Evolutionary conservation across 1,284 basidiomycete species (phyloP), one percentile per base, ranked within the genome.

Genomic region (Ceratobasidium sp.): DNA sequence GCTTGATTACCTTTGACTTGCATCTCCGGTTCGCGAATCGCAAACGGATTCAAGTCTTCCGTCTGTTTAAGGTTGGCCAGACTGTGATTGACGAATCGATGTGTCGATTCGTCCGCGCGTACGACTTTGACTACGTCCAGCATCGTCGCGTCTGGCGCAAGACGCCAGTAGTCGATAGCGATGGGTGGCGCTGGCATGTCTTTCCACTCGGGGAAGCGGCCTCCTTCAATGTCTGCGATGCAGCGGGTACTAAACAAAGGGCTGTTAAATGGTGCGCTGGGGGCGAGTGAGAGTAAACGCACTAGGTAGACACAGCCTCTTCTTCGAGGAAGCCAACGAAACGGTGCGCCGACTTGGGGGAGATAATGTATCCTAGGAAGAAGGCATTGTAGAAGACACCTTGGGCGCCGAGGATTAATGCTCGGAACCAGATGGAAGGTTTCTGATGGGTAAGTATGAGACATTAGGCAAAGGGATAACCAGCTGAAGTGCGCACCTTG

Each of bases 321-420:
- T 98, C 96, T 79, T 98, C 97, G 9, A 99, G 85, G 78, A 94
- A 85, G n/a, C 88, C 97, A 55, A 98, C 96, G 80, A 98, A 98
- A 38, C 97, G 92, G 82, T 98, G 97, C 75, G 93, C 95, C 0
- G 89, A 87, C 71, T 85, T 85, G 0, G 97, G 97, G 0, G 93
- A 92, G 73, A 80, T n/a, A 57, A 71, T 35, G 57, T 76, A 80
- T 75, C 66, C 87, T 75, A 80, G 91, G 73, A 96, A 97, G 84
- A 97, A 96, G 9, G 91, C 79, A 81, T 97, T 96, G 82, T 93
- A 96, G 82, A 95, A 95, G 43, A 96, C 90, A 54, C 84, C 85
- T 78, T 99, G 97, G 1, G 95, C 94, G 41, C 88, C 93, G 52
- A 98, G 86, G 57, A 98, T 86, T 74, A 97, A 80, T 0, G 87